phyloP scores from a whole-genome alignment of 768 basidiomycete species.

The Leccinellum luteum region DNA sequence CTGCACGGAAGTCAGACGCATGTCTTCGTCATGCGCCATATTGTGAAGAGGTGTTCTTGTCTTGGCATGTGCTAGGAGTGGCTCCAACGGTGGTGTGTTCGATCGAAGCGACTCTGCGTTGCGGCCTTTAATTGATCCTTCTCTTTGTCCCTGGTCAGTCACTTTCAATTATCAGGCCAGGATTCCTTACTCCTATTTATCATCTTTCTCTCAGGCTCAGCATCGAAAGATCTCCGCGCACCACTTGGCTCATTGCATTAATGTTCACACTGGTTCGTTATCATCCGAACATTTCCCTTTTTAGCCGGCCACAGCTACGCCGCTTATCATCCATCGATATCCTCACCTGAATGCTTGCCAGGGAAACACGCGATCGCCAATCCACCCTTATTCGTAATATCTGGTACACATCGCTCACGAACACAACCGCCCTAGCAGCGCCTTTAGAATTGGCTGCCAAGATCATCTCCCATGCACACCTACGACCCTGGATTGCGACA shows the following conservation, averaged over 20 bases:
- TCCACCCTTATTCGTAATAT: neutral
- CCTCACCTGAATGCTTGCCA: neutral
- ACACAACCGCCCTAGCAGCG: neutral
- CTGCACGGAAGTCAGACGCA: neutral
- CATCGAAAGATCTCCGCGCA: neutral
- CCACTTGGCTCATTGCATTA: neutral
- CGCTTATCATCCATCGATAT: constrained; percentile 1
- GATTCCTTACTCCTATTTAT: neutral
- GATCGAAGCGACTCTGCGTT: neutral
- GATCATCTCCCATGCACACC: neutral
- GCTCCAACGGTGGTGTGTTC: neutral
- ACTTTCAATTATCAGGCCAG: neutral
- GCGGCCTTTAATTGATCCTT: neutral
- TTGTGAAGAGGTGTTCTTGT: neutral
- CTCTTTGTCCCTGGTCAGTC: neutral
- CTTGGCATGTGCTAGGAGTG: neutral
- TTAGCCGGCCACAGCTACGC: neutral
- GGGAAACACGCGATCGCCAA: neutral
- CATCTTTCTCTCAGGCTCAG: neutral
- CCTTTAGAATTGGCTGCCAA: neutral
- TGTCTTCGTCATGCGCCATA: neutral
- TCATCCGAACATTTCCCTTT: neutral
- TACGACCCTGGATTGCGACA: constrained; percentile 3
- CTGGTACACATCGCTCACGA: neutral
- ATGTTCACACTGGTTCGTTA: neutral